A percentile compares a stretch with the other conserved stretches of the same genome.
Evolutionary conservation across 441 rosid species (phyloP).

Genomic region (Euphorbia schlechtendalii): DNA sequence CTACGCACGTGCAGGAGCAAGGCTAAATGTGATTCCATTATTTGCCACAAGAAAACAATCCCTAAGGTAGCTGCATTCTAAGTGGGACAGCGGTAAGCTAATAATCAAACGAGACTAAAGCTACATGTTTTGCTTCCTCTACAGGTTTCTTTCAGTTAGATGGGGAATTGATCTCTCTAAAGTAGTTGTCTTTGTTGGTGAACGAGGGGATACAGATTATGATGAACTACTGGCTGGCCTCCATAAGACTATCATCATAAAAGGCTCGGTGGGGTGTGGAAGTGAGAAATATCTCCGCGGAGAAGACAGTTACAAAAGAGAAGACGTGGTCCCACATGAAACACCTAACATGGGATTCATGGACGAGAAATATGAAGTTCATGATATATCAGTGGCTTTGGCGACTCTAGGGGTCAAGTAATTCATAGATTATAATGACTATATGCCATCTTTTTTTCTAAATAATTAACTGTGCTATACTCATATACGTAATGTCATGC

Average conservation of each 20-base stretch:
- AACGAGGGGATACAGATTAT: slow-evolving; percentile 81
- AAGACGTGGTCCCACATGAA: slow-evolving; percentile 45
- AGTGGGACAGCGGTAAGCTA: not conserved
- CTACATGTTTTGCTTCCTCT: slow-evolving; percentile 16
- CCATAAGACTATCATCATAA: slow-evolving; percentile 57
- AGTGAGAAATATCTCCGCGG: slow-evolving; percentile 53
- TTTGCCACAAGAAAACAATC: slow-evolving; percentile 87
- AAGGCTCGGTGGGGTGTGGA: slow-evolving; percentile 47
- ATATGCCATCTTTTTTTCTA: slow-evolving; percentile 6
- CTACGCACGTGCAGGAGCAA: slow-evolving; percentile 55
- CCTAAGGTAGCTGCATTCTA: slow-evolving; percentile 45
- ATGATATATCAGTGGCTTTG: slow-evolving; percentile 43
- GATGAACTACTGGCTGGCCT: slow-evolving; percentile 67
- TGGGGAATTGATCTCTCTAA: slow-evolving; percentile 77
- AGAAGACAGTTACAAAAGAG: slow-evolving; percentile 54
- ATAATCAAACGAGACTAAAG: slow-evolving; percentile 7
- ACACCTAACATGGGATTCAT: slow-evolving; percentile 43
- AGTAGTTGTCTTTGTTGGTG: slow-evolving; percentile 64
- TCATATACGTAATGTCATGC: not conserved
- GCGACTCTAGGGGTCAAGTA: slow-evolving; percentile 45
- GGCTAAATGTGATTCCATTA: slow-evolving; percentile 70
- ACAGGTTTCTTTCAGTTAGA: slow-evolving; percentile 76
- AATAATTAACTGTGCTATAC: slow-evolving; percentile 11
- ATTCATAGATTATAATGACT: slow-evolving; percentile 7
- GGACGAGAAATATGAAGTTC: slow-evolving; percentile 36